Evolutionary conservation across 768 basidiomycete genomes (phyloP).

Genomic region (Calocybe cyanea): DNA sequence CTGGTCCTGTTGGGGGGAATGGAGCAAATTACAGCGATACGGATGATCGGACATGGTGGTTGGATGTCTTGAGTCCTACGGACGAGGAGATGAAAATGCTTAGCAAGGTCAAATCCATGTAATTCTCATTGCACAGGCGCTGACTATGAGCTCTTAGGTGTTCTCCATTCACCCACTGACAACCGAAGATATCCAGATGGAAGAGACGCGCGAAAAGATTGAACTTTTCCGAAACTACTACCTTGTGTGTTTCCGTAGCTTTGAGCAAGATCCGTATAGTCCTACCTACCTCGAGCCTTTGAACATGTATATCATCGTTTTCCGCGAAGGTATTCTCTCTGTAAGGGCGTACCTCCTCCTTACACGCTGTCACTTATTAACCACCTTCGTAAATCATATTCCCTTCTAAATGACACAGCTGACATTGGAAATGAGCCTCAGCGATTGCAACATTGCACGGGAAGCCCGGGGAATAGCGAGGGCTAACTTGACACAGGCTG

Average conservation of each 20-base stretch:
- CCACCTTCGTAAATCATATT: too few relatives aligned
- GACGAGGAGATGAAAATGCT: slow-evolving; percentile 99
- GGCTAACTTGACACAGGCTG: too few relatives aligned
- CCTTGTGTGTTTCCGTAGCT: slow-evolving; percentile 97
- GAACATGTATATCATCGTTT: slow-evolving; percentile 99
- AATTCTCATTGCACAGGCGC: background rate
- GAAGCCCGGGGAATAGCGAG: too few relatives aligned
- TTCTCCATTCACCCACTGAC: slow-evolving; percentile 97
- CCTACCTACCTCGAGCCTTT: slow-evolving; percentile 96
- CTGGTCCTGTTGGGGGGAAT: slow-evolving; percentile 6
- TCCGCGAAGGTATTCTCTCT: slow-evolving; percentile 93
- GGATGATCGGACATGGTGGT: slow-evolving; percentile 93
- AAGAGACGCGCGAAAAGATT: slow-evolving; percentile 99
- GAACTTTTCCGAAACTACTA: slow-evolving; percentile 99
- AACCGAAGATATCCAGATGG: slow-evolving; percentile 99
- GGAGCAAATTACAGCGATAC: slow-evolving; percentile 29
- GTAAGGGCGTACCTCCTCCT: slow-evolving; percentile 49
- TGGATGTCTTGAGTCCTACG: slow-evolving; percentile 89
- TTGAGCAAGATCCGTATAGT: slow-evolving; percentile 97
- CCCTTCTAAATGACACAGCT: too few relatives aligned
- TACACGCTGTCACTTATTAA: background rate
- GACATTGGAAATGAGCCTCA: too few relatives aligned
- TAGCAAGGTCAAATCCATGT: slow-evolving; percentile 60
- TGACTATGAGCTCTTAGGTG: slow-evolving; percentile 47
- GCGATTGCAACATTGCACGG: too few relatives aligned